These are phyloP conservation scores for Erythrophleum fordii DNA, from an alignment of 306 rosid genomes.

Conservation along the genomic window DNA sequence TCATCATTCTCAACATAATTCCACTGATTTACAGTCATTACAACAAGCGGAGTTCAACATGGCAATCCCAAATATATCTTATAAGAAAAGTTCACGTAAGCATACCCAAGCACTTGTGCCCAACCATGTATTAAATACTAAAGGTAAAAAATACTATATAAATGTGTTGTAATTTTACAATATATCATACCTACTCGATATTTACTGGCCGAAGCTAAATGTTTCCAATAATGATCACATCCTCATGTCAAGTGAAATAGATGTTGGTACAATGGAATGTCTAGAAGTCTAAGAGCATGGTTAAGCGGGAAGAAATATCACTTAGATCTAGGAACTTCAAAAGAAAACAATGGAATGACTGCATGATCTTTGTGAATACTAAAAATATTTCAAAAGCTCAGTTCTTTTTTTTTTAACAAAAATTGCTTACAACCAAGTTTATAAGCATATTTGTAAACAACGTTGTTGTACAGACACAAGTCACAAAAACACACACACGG, in stretches of 20 bases:
- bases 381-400: neutral
- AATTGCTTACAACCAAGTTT: neutral
- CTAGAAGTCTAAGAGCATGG: constrained; percentile 5
- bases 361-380: constrained; percentile 6
- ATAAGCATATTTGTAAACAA: neutral
- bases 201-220: neutral
- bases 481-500: neutral
- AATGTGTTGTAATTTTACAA: neutral
- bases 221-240: neutral
- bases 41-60: constrained; percentile 24
- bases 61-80: neutral
- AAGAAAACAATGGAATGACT: constrained; percentile 16
- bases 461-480: neutral
- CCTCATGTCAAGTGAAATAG: neutral
- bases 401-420: neutral
- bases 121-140: neutral
- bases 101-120: neutral
- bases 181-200: neutral
- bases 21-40: neutral
- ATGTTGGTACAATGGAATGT: neutral
- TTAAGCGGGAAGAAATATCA: neutral
- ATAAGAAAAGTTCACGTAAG: neutral
- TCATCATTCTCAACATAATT: constrained; percentile 18
- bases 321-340: neutral
- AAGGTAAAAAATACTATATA: neutral